Evolutionary conservation across 2,329 filamentous ascomycete species (phyloP).

Genomic region (Ophiocordyceps camponoti-rufipedis): DNA sequence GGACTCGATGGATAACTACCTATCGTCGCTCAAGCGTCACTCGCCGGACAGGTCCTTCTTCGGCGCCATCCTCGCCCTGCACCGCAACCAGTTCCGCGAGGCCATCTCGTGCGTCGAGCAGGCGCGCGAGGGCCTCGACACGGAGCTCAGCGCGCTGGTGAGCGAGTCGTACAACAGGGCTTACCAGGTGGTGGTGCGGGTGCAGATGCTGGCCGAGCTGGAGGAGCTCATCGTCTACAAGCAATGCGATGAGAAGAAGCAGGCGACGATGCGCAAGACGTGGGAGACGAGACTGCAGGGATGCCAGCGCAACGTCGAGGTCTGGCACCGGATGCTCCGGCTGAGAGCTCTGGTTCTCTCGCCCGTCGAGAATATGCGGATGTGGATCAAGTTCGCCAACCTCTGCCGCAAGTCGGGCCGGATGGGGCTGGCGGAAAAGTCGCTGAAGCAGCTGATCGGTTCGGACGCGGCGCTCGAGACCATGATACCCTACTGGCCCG

Average conservation of each 20-base stretch:
- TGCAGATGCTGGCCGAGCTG: constrained; percentile 96
- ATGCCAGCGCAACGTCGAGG: constrained; percentile 91
- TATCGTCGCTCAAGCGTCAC: constrained; percentile 83
- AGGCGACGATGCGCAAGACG: constrained; percentile 76
- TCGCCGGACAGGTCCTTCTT: constrained; percentile 96
- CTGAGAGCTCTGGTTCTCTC: constrained; percentile 82
- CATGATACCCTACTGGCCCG: constrained; percentile 41
- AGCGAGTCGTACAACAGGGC: constrained; percentile 96
- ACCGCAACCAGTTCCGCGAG: constrained; percentile 89
- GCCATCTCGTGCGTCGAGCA: constrained; percentile 79
- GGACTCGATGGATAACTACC: constrained; percentile 95
- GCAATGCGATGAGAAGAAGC: constrained; percentile 76
- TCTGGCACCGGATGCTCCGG: constrained; percentile 97
- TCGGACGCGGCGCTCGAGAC: constrained; percentile 43
- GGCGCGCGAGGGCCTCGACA: constrained; percentile 83
- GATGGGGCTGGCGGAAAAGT: constrained; percentile 89
- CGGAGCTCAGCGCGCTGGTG: constrained; percentile 87
- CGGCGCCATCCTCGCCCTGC: constrained; percentile 83
- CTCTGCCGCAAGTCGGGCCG: constrained; percentile 92
- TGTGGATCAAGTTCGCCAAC: constrained; percentile 99
- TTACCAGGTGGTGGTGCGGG: constrained; percentile 92
- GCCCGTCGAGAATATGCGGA: constrained; percentile 86
- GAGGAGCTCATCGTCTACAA: constrained; percentile 98
- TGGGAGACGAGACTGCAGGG: constrained; percentile 94
- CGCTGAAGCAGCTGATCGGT: constrained; percentile 75